Evolutionary conservation across 139 green algal genomes (phyloP).

Genomic region (Desmodesmus armatus): DNA sequence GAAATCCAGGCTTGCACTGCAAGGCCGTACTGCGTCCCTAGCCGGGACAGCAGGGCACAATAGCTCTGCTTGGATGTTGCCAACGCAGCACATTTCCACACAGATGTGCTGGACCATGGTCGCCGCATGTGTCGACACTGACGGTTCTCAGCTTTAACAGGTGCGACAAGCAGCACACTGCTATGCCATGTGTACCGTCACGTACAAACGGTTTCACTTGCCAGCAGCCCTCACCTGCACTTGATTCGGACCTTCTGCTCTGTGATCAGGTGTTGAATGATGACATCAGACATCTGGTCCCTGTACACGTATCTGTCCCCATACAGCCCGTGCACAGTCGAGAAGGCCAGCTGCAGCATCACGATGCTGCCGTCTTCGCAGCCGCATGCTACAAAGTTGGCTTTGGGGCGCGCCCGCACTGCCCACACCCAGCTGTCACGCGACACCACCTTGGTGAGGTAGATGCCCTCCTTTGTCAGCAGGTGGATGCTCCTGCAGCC

Average conservation of each 20-base stretch:
- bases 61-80: too few species aligned
- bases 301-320: constrained; percentile 70
- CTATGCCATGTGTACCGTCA: too few species aligned
- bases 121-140: background rate
- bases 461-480: constrained; percentile 75
- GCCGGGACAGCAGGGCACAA: too few species aligned
- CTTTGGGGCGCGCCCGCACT: constrained; percentile 61
- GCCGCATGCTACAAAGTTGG: constrained; percentile 82
- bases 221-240: constrained; percentile 55
- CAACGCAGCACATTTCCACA: too few species aligned
- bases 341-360: constrained; percentile 78
- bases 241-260: constrained; percentile 85
- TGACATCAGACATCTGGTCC: constrained; percentile 88
- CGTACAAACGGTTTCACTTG: too few species aligned
- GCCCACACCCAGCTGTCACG: constrained; percentile 79
- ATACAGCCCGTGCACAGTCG: constrained; percentile 83
- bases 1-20: too few species aligned
- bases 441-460: constrained; percentile 69
- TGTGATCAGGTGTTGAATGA: constrained; percentile 87
- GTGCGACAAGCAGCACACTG: background rate
- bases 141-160: background rate
- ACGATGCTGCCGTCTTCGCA: constrained; percentile 78
- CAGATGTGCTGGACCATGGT: too few species aligned
- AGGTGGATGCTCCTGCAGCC: constrained; percentile 64
- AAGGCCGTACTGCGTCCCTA: too few species aligned